Conservation (phyloP, 129 eudicot species). For the Deinandra increscens region DNA sequence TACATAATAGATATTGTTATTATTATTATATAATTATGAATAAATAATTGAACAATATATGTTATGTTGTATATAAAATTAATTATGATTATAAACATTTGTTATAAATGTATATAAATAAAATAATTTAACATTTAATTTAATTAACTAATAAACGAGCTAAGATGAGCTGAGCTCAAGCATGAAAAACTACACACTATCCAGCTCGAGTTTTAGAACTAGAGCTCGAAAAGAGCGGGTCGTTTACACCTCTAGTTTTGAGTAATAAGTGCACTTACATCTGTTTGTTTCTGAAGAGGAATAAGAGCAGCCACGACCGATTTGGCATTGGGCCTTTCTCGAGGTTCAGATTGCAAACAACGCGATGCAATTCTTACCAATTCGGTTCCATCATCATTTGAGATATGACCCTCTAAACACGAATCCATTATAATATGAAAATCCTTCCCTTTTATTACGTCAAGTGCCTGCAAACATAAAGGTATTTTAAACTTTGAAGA, state of each 20-base stretch:
- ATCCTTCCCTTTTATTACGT: constrained; percentile 83
- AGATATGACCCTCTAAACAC: constrained; percentile 83
- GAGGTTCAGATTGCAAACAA: constrained; percentile 89
- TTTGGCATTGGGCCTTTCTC: constrained; percentile 87
- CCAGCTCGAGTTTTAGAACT: no score
- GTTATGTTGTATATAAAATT: background rate
- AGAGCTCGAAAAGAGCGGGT: background rate
- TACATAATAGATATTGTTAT: background rate
- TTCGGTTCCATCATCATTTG: constrained; percentile 90
- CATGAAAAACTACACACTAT: background rate
- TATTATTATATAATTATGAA: background rate
- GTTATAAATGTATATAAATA: background rate
- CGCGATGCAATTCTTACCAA: constrained; percentile 81
- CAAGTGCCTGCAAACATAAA: constrained; percentile 65
- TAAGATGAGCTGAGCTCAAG: background rate
- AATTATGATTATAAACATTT: background rate
- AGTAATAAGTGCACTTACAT: constrained; percentile 43
- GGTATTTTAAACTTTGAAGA: background rate
- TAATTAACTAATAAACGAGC: background rate
- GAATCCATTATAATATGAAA: constrained; percentile 83
- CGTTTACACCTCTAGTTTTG: background rate
- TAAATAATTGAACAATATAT: background rate
- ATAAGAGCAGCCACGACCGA: constrained; percentile 68
- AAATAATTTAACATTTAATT: background rate
- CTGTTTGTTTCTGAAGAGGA: constrained; percentile 79